Evolutionary conservation across 176 grass and related monocot genomes (phyloP).

Genomic region (Ensete ventricosum): DNA sequence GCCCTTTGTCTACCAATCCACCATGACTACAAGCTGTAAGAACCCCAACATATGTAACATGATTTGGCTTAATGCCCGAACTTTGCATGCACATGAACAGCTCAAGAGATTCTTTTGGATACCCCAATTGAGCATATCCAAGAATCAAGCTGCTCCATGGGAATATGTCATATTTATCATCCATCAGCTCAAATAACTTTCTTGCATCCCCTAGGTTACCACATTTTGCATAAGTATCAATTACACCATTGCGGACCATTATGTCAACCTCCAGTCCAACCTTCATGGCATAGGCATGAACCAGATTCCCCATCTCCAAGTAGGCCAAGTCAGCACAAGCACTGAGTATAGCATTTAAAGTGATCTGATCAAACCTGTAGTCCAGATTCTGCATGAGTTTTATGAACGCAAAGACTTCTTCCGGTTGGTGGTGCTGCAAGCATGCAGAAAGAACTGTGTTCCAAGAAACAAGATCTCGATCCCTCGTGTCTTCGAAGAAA

Average conservation of each 20-base stretch:
- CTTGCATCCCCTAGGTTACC: constrained; percentile 23
- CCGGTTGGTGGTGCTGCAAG: constrained; percentile 5
- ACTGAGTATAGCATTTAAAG: constrained; percentile 16
- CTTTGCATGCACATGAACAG: constrained; percentile 13
- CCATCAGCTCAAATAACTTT: constrained; percentile 9
- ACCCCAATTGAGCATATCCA: constrained; percentile 22
- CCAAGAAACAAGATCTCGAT: constrained; percentile 25
- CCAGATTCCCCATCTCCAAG: constrained; percentile 15
- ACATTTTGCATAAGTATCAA: constrained; percentile 26
- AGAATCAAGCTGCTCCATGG: constrained; percentile 26
- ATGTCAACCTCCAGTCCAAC: constrained; percentile 19
- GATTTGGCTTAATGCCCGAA: constrained; percentile 10
- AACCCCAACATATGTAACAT: constrained; percentile 22
- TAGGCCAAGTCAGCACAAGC: constrained; percentile 23
- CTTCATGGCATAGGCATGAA: constrained; percentile 25
- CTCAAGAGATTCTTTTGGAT: constrained; percentile 24
- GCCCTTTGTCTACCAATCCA: constrained; percentile 20
- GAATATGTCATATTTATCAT: constrained; percentile 16
- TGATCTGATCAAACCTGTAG: constrained; percentile 19
- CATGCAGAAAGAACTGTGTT: constrained; percentile 24
- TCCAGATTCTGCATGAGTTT: constrained; percentile 3
- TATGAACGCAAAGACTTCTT: constrained; percentile 5
- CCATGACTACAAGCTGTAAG: constrained; percentile 23
- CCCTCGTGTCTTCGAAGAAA: constrained; percentile 14
- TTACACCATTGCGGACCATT: constrained; percentile 15